Evolutionary conservation across 2,329 filamentous ascomycete genomes (phyloP).

Genomic region (Epichloe festucae): DNA sequence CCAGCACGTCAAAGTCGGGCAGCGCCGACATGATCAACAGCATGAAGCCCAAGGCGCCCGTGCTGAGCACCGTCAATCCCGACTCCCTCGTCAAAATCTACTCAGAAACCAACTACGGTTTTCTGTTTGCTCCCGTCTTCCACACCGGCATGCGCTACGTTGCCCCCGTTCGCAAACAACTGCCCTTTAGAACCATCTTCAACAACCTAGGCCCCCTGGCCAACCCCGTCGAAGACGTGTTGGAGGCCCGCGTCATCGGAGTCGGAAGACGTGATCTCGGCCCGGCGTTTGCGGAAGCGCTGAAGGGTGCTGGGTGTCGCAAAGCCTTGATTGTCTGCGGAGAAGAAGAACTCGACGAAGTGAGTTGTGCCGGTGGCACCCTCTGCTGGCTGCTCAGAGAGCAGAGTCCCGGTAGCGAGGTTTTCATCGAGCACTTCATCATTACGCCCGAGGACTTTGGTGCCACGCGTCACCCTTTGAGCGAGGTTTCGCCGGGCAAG

Average conservation of each 20-base stretch:
- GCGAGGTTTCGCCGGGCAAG: conserved; percentile 71
- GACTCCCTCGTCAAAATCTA: conserved; percentile 62
- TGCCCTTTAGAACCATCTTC: conserved; percentile 94
- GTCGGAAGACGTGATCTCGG: conserved; percentile 82
- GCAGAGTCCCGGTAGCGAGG: conserved; percentile 23
- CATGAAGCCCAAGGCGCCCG: conserved; percentile 58
- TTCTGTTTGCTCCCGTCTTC: conserved; percentile 91
- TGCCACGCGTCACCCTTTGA: conserved; percentile 58
- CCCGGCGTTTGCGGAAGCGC: conserved; percentile 74
- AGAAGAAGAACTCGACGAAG: conserved; percentile 87
- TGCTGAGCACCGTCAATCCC: conserved; percentile 62
- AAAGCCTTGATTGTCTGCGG: conserved; percentile 91
- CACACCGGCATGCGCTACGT: conserved; percentile 90
- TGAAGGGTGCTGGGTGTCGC: conserved; percentile 59
- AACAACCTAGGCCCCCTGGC: conserved; percentile 88
- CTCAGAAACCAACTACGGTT: conserved; percentile 74
- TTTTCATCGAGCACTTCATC: conserved; percentile 62
- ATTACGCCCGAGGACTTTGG: conserved; percentile 82
- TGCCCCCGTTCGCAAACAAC: conserved; percentile 69
- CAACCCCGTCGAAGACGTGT: conserved; percentile 71
- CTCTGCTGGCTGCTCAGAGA: conserved; percentile 73
- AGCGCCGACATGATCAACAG: conserved; percentile 81
- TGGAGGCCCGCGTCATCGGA: conserved; percentile 88
- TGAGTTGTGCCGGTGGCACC: conserved; percentile 80
- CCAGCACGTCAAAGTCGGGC: conserved; percentile 88